Base-by-base conservation (phyloP, 1,284 basidiomycete species). In the Ganoderma meredithae region DNA sequence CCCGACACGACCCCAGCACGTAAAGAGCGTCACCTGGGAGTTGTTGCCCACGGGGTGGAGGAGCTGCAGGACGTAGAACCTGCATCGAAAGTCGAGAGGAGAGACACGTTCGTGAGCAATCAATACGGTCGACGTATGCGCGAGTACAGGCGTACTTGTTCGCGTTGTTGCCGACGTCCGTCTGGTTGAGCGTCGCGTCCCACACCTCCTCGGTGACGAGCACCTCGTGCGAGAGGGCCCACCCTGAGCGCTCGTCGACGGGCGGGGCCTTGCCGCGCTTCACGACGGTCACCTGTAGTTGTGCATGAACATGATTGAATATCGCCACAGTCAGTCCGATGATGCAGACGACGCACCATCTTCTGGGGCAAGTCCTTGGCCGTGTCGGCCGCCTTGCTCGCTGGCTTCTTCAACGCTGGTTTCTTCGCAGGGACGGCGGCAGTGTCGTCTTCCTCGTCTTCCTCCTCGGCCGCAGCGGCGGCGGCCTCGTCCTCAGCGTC, bases 111-210 rank as follows among this genome's bases (percentile, higher is more conserved):
- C 7, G 53, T 56, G 68, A 43, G n/a, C n/a, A n/a, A n/a, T n/a
- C n/a, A n/a, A n/a, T n/a, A n/a, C n/a, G n/a, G n/a, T n/a, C n/a
- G 70, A 52, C 13, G 17, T 49, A 22, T 43, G 49, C 2, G n/a
- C n/a, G n/a, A n/a, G n/a, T n/a, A n/a, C n/a, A n/a, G n/a, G n/a
- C n/a, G n/a, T n/a, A n/a, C n/a, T n/a, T 90, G 80, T 90, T 90
- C 70, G 87, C 86, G 78, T 90, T 86, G 69, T 82, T 84, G 47
- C 82, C 83, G 25, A 90, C 82, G 72, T 90, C 84, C 1, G 89
- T 90, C 77, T 91, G 89, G 76, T 90, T 90, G 66, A 91, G 83
- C 82, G 88, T 89, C n/a, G 87, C 89, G 75, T 91, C 90, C 85
- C 85, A 91, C 15, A 89, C 83, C 55, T 85, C 83, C 1, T 71